These are phyloP conservation scores for Geoglossum glabrum DNA, from an alignment of 495 filamentous ascomycete genomes.

Conservation along the genomic window DNA sequence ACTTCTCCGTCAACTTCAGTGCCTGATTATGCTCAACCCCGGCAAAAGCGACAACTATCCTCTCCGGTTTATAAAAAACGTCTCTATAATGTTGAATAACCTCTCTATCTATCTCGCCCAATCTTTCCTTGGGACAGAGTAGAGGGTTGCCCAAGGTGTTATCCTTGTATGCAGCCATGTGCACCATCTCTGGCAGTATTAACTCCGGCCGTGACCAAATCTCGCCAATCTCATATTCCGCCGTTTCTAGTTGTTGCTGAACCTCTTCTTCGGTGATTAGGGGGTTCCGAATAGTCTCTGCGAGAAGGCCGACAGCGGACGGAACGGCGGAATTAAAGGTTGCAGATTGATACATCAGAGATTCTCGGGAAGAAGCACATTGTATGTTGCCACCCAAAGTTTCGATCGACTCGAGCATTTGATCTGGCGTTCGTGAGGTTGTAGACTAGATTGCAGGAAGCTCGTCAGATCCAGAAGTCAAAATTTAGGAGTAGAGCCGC, in stretches of 20 bases:
- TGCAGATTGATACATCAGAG: conserved; percentile 95
- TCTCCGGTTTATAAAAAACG: conserved; percentile 69
- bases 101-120: conserved; percentile 51
- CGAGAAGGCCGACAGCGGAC: conserved; percentile 62
- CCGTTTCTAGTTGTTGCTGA: conserved; percentile 64
- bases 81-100: conserved; percentile 63
- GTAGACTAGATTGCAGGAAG: conserved; percentile 34
- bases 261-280: conserved; percentile 83
- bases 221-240: conserved; percentile 86
- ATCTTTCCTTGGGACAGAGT: conserved; percentile 69
- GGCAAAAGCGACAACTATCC: conserved; percentile 87
- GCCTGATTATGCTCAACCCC: conserved; percentile 71
- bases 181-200: conserved; percentile 85
- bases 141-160: conserved; percentile 92
- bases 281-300: conserved; percentile 85
- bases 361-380: conserved; percentile 85
- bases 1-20: conserved; percentile 55
- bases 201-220: conserved; percentile 97
- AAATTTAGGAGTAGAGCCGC: neutral
- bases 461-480: neutral
- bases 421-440: conserved; percentile 43
- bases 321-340: conserved; percentile 91
- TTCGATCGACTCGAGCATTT: conserved; percentile 75
- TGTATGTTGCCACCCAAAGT: conserved; percentile 85
- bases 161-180: conserved; percentile 82